Conservation (phyloP, 2,329 filamentous ascomycete genomes). For the Colletotrichum simmondsii region DNA sequence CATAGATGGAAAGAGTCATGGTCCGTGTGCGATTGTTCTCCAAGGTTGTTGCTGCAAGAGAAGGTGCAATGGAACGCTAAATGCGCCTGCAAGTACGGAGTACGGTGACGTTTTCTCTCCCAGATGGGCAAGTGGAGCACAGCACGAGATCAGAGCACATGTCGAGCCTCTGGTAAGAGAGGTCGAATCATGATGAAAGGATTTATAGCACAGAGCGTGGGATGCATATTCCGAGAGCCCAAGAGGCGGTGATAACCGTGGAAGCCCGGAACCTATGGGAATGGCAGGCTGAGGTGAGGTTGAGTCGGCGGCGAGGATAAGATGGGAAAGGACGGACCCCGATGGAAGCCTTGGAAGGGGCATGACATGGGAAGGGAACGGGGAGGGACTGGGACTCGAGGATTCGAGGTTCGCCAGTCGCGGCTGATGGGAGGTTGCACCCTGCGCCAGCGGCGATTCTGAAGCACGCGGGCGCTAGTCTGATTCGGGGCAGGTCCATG, state of each 20-base stretch:
- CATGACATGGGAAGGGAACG: too few relatives aligned
- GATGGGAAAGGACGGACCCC: too few relatives aligned
- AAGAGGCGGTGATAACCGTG: background rate
- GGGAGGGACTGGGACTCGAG: background rate
- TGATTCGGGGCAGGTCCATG: slow-evolving; percentile 18
- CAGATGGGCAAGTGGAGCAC: slow-evolving; percentile 27
- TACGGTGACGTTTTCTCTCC: slow-evolving; percentile 25
- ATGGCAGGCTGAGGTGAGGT: background rate
- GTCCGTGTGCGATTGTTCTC: slow-evolving; percentile 7
- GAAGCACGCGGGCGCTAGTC: slow-evolving; percentile 10
- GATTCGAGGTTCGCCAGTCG: slow-evolving; percentile 15
- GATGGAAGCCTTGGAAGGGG: background rate
- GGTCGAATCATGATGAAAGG: slow-evolving; percentile 7
- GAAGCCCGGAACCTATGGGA: background rate
- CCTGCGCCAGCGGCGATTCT: slow-evolving; percentile 13
- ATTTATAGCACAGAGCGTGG: background rate
- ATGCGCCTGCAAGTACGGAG: background rate
- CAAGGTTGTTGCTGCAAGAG: background rate
- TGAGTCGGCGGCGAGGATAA: background rate
- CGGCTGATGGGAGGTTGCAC: slow-evolving; percentile 23
- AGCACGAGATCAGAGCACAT: slow-evolving; percentile 22
- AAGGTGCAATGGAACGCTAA: slow-evolving; percentile 7
- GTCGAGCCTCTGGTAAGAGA: slow-evolving; percentile 3
- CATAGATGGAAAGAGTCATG: background rate
- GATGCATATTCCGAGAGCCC: background rate